These are phyloP conservation scores for Didymella segeticola DNA, from an alignment of 2,329 filamentous ascomycete species.

Conservation along the genomic window DNA sequence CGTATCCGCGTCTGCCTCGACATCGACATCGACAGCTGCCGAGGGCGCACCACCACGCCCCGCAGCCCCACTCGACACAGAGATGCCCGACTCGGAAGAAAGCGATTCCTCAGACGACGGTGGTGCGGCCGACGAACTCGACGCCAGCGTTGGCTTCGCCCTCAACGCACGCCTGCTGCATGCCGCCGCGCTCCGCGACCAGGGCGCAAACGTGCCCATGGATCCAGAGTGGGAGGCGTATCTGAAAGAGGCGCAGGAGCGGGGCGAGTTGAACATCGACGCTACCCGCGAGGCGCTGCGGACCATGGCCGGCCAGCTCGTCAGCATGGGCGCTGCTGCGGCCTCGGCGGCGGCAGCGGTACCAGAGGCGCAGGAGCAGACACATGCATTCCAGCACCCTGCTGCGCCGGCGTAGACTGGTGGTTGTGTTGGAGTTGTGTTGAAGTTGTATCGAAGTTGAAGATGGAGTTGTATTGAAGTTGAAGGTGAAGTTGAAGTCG, in stretches of 20 bases:
- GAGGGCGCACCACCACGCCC: constrained; percentile 32
- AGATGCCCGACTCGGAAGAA: constrained; percentile 47
- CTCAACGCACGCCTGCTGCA: constrained; percentile 69
- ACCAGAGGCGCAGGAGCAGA: not conserved
- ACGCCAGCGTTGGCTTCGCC: constrained; percentile 64
- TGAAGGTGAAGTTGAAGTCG: no score
- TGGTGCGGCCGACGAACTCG: constrained; percentile 31
- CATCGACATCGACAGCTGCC: no score
- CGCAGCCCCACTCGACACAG: constrained; percentile 27
- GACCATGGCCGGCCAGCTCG: constrained; percentile 39
- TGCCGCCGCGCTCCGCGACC: constrained; percentile 67
- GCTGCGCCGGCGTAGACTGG: constrained; percentile 20
- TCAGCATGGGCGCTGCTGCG: constrained; percentile 18
- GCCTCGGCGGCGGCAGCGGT: constrained; percentile 19
- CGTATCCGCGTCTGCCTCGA: constrained; percentile 18
- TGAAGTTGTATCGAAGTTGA: no score
- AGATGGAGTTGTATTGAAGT: no score
- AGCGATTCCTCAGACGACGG: constrained; percentile 36
- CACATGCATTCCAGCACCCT: constrained; percentile 11
- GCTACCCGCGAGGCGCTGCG: constrained; percentile 41
- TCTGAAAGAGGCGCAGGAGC: constrained; percentile 73
- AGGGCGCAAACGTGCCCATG: constrained; percentile 66
- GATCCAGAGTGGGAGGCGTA: constrained; percentile 79
- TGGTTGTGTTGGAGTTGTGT: not conserved
- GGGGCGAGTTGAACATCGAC: constrained; percentile 55